Conservation (phyloP, 192 early-diverging fungal genomes). For the Paraglomus brasilianum region DNA sequence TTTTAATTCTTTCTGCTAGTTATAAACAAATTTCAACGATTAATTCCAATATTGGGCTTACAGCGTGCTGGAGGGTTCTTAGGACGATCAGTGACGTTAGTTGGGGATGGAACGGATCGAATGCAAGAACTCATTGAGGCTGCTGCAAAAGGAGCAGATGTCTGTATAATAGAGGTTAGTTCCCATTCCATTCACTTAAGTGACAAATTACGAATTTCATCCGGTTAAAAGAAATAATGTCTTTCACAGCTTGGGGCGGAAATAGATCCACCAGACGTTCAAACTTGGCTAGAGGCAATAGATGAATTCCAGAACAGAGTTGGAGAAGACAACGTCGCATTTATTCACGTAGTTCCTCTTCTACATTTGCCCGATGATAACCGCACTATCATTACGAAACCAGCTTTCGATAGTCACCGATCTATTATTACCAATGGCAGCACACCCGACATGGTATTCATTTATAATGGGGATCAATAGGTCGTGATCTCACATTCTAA, state of each 20-base stretch:
- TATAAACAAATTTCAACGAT: background rate
- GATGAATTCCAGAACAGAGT: constrained; percentile 99
- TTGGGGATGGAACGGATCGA: constrained; percentile 11
- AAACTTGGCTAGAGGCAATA: constrained; percentile 81
- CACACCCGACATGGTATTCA: constrained; percentile 76
- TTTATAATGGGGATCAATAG: constrained; percentile 29
- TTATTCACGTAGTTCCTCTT: constrained; percentile 87
- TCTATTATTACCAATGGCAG: constrained; percentile 89
- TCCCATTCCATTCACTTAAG: background rate
- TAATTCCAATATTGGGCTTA: background rate
- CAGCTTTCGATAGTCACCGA: constrained; percentile 93
- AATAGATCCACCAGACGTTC: constrained; percentile 5
- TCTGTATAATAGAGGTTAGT: constrained; percentile 2
- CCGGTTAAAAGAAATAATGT: background rate
- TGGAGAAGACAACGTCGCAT: constrained; percentile 96
- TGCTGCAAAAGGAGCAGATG: constrained; percentile 3
- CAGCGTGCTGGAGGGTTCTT: constrained; percentile 8
- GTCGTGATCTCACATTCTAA: background rate
- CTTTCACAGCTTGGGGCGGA: constrained; percentile 1
- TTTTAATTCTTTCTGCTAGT: background rate
- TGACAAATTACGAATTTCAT: too few species aligned
- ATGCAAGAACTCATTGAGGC: constrained; percentile 12
- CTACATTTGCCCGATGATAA: constrained; percentile 91
- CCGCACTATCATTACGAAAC: constrained; percentile 96
- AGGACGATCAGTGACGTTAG: background rate